A percentile compares a stretch with the other conserved stretches of the same genome.
These are phyloP conservation scores for Chrysopogon serrulatus DNA, from an alignment of 176 grass and related monocot genomes.

Conservation along the genomic window DNA sequence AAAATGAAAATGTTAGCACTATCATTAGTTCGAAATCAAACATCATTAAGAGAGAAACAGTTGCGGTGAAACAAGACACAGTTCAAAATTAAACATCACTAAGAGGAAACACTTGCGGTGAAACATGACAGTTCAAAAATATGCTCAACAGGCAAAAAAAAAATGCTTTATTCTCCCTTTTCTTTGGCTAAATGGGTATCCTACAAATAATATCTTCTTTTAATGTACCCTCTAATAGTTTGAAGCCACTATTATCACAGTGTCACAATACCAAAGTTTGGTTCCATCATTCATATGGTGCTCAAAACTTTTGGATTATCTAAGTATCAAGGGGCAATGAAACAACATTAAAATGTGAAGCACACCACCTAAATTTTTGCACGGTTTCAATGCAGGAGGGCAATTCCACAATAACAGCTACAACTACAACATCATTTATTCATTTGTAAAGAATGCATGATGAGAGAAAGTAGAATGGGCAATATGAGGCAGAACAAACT, in stretches of 20 bases:
- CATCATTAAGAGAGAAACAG: background rate
- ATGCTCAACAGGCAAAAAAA: background rate
- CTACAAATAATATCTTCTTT: background rate
- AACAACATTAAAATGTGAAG: background rate
- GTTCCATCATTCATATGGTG: background rate
- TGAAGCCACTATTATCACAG: background rate
- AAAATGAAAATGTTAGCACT: background rate
- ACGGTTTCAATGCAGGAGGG: background rate
- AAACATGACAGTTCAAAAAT: too few species aligned
- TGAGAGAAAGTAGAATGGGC: background rate
- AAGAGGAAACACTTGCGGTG: too few species aligned
- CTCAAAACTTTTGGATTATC: background rate
- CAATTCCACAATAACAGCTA: background rate
- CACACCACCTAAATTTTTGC: background rate
- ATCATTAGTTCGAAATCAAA: background rate
- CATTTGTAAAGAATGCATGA: background rate
- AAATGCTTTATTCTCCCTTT: background rate
- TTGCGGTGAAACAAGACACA: background rate
- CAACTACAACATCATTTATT: background rate
- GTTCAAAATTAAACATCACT: too few species aligned
- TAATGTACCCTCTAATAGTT: background rate
- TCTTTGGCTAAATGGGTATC: background rate
- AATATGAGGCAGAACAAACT: background rate
- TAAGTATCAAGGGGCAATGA: background rate
- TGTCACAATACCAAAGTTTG: background rate